Base-by-base conservation (phyloP, 768 basidiomycete genomes). In the Suillus hirtellus region DNA sequence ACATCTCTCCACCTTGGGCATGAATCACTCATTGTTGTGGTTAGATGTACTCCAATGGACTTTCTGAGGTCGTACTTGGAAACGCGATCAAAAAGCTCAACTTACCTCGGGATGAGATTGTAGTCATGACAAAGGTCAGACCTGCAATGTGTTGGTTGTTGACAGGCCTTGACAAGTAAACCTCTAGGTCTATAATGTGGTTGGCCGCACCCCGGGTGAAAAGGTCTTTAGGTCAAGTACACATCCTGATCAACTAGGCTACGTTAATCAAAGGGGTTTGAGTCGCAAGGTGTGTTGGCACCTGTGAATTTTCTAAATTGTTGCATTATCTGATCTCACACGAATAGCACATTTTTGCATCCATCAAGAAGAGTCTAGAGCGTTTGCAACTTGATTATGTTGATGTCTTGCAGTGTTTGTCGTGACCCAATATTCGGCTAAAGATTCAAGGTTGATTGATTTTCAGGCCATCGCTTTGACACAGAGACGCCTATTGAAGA, bases 331-430 rank as follows among this genome's bases (percentile, higher is more conserved):
- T 42, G 17, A 58, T 27, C 38, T 58, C 24, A 17, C 24, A 42
- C 37, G 24, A 47, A 54, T 53, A 92, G 86, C 85, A 88, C 68
- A 91, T 93, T 44, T 93, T 93, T 67, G 88, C 87, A 40, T 77
- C 85, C 0, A 83, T 89, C 42, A 86, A 87, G 68, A 75, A 77
- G 17, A 85, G 85, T 52, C 73, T 93, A 63, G 74, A 88, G 70
- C 81, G 90, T 19, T 79, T 93, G 2, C 87, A 91, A 53, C 72
- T 90, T 34, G 91, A 93, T 59, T 90, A 92, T 65, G 80, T 93
- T 68, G 92, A 93, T 69, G 75, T 92, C 1, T 75, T 92, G 9
- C 90, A 92, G 77, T 89, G 88, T 81, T 67, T 65, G 79, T 61
- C 34, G 11, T 52, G 69, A 49, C 55, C 15, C 4, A 4, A 17